Conservation (phyloP, 495 filamentous ascomycete genomes). For the Cercophora scortea region DNA sequence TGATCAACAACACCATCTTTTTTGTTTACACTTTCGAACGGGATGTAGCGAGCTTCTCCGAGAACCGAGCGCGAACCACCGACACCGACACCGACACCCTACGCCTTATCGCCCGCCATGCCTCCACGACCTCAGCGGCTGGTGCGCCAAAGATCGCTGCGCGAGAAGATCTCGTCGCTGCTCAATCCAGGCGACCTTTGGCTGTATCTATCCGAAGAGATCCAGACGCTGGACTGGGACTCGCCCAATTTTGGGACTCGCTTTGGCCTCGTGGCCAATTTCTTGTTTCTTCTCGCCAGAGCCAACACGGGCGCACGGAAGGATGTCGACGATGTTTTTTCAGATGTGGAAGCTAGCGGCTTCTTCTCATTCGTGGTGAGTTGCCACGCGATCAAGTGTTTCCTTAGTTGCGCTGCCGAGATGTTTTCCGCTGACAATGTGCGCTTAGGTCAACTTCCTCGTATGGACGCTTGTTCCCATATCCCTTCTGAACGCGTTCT, state of each 20-base stretch:
- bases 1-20: no score
- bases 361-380: no score
- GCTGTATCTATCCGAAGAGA: conserved; percentile 80
- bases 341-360: conserved; percentile 32
- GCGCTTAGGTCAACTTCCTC: conserved; percentile 53
- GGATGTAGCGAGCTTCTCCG: no score
- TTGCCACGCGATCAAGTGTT: no score
- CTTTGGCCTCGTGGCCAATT: conserved; percentile 66
- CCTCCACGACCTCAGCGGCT: conserved; percentile 44
- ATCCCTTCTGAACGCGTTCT: conserved; percentile 66
- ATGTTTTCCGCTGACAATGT: background rate
- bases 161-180: conserved; percentile 65
- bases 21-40: no score
- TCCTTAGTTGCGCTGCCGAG: background rate
- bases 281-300: conserved; percentile 72
- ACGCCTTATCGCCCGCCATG: conserved; percentile 8
- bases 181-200: conserved; percentile 85
- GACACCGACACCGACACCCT: no score
- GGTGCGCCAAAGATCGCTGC: conserved; percentile 68
- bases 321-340: conserved; percentile 74
- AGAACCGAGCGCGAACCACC: no score
- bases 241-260: conserved; percentile 67
- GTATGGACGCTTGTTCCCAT: conserved; percentile 58
- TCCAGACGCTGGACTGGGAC: conserved; percentile 84
- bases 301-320: conserved; percentile 55